These are phyloP conservation scores for Corylus avellana DNA, from an alignment of 306 rosid species.

Conservation along the genomic window DNA sequence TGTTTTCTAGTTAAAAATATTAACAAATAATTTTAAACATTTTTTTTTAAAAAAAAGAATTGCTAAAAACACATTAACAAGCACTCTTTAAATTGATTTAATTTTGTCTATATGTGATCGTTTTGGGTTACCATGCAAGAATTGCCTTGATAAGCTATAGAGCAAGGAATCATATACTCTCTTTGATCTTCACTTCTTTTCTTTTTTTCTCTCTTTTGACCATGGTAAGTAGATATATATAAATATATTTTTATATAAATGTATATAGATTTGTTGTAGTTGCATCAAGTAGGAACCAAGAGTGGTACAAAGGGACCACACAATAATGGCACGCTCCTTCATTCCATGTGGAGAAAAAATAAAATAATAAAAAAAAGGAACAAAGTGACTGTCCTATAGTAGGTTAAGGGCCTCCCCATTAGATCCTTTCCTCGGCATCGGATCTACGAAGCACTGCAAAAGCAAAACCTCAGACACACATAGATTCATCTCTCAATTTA, in stretches of 20 bases:
- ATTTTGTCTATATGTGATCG: too few species aligned
- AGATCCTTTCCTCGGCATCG: conserved; percentile 43
- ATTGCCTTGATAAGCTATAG: not conserved
- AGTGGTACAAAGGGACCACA: conserved; percentile 44
- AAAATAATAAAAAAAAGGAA: conserved; percentile 10
- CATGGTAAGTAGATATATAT: not conserved
- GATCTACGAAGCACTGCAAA: conserved; percentile 49
- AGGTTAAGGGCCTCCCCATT: conserved; percentile 29
- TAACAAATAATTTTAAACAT: too few species aligned
- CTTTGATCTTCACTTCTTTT: not conserved
- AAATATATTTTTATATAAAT: too few species aligned
- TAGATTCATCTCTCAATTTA: conserved; percentile 18
- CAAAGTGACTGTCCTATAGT: conserved; percentile 35
- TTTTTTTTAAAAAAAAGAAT: too few species aligned
- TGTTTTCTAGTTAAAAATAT: too few species aligned
- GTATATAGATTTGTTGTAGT: not conserved
- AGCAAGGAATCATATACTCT: not conserved
- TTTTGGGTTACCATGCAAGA: not conserved
- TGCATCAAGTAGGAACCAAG: not conserved
- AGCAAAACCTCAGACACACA: conserved; percentile 40
- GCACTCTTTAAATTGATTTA: too few species aligned
- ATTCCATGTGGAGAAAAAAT: conserved; percentile 22
- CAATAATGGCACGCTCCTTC: conserved; percentile 33
- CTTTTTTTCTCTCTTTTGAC: not conserved
- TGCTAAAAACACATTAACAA: too few species aligned